Evolutionary conservation across 192 early-diverging fungal genomes (phyloP), one percentile per base, ranked within the genome.

Genomic region (Backusella tarrabulga): DNA sequence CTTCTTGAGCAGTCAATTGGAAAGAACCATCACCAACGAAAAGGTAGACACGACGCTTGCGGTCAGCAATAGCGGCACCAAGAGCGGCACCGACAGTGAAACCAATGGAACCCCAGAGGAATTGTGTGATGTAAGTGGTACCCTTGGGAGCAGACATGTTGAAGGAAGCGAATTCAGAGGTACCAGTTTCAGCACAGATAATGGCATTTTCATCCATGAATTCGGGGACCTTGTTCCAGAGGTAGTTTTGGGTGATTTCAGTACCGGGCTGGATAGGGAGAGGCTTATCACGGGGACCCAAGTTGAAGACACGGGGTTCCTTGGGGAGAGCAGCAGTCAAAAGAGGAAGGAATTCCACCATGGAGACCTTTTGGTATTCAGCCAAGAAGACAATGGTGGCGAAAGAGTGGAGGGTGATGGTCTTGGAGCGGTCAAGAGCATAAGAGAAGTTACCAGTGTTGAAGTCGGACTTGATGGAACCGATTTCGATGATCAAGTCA

Each of bases 21-120:
- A 88, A 88, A n/a, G 83, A 85, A 19, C 87, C 87, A 67, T 88
- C 87, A 54, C 87, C 87, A 41, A 87, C 83, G 42, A 88, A 81
- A 42, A 88, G 75, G 42, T 80, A 79, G 19, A 87, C 85, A 17
- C 86, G 84, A 56, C 77, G 71, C 9, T 68, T 77, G 5, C 80
- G 77, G 12, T 72, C 84, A 2, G 87, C 87, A 21, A 85, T 32
- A 11, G 83, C 77, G 0, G 87, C 81, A 67, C 87, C 87, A 12
- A 85, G 36, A 35, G 86, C 77, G 12, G 87, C 84, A 67, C 78
- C 84, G 19, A 82, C 77, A 15, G 79, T 76, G 52, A 74, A 86
- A 46, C 79, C 83, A 72, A 72, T 68, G 15, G 70, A 77, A 21
- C 74, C 79, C 67, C 73, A 83, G 12, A 82, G 71, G 32, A 87